Base-by-base conservation (phyloP, 2,329 filamentous ascomycete genomes). In the Acrocalymma vagum region DNA sequence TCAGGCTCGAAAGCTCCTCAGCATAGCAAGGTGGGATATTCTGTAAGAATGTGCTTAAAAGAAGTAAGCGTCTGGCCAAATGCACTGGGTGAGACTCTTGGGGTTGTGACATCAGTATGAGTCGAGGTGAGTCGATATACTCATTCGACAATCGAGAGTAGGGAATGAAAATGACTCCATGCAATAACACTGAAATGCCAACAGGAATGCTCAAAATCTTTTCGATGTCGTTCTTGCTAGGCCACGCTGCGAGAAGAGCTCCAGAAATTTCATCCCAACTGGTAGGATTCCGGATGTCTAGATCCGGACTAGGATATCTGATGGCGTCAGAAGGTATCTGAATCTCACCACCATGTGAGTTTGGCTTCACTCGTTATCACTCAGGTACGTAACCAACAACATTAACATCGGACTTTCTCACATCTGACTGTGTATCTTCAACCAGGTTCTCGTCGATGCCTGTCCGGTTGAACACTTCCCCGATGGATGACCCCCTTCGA, bases 211-310 rank as follows among this genome's bases (percentile, higher is more conserved):
- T 67, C 52, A 14, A 73, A 52, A 15, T 74, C 72, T 15, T 55
- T 11, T 24, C 63, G 45, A 9, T n/a, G n/a, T n/a, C n/a, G n/a
- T n/a, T n/a, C n/a, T n/a, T n/a, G n/a, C 31, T 61, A 1, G 73
- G 75, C 67, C 73, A 74, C 1, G 51, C 60, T 4, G 55, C 53
- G 3, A 69, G 33, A 8, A 76, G 64, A 1, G 57, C 51, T 10
- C 39, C 44, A 9, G 59, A 64, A 5, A 73, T 3, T 9, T 54
- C n/a, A n/a, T n/a, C n/a, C n/a, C n/a, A n/a, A n/a, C n/a, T n/a
- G n/a, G n/a, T n/a, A n/a, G n/a, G n/a, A n/a, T n/a, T n/a, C n/a
- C n/a, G n/a, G n/a, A n/a, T n/a, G n/a, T n/a, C n/a, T n/a, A n/a
- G n/a, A n/a, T n/a, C n/a, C n/a, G n/a, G n/a, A n/a, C n/a, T n/a